Conservation (phyloP, 768 basidiomycete species). For the Auricularia cornea region DNA sequence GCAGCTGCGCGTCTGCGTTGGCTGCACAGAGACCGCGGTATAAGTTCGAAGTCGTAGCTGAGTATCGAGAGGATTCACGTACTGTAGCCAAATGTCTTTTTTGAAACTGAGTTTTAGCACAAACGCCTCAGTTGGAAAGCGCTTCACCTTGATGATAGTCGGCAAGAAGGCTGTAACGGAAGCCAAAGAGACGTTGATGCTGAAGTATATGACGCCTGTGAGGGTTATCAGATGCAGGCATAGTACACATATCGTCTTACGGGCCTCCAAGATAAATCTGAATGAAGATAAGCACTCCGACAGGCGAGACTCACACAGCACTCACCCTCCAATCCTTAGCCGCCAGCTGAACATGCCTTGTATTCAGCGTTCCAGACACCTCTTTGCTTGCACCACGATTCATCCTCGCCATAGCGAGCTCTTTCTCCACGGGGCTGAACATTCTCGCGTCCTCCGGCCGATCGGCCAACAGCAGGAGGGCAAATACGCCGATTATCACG, state of each 20-base stretch:
- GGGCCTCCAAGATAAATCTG: constrained; percentile 34
- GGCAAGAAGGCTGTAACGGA: constrained; percentile 79
- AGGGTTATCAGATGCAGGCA: background rate
- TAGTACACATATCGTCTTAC: background rate
- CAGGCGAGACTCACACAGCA: background rate
- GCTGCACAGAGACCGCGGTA: constrained; percentile 27
- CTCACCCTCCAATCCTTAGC: constrained; percentile 65
- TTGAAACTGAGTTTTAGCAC: background rate
- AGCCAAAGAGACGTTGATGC: constrained; percentile 66
- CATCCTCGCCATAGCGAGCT: background rate
- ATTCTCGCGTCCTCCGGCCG: constrained; percentile 57
- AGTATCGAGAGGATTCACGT: no score
- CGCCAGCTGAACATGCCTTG: constrained; percentile 46
- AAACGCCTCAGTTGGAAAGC: constrained; percentile 1
- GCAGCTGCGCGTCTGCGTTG: constrained; percentile 56
- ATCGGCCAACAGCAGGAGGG: constrained; percentile 52
- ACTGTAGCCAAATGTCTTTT: background rate
- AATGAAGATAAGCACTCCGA: background rate
- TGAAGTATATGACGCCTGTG: constrained; percentile 55
- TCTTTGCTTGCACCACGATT: background rate
- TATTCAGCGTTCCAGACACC: background rate
- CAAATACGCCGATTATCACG: constrained; percentile 50
- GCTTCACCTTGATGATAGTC: constrained; percentile 50
- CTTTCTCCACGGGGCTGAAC: constrained; percentile 41
- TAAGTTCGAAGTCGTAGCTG: background rate